Evolutionary conservation across 768 basidiomycete species (phyloP).

Genomic region (Suillus variegatus): DNA sequence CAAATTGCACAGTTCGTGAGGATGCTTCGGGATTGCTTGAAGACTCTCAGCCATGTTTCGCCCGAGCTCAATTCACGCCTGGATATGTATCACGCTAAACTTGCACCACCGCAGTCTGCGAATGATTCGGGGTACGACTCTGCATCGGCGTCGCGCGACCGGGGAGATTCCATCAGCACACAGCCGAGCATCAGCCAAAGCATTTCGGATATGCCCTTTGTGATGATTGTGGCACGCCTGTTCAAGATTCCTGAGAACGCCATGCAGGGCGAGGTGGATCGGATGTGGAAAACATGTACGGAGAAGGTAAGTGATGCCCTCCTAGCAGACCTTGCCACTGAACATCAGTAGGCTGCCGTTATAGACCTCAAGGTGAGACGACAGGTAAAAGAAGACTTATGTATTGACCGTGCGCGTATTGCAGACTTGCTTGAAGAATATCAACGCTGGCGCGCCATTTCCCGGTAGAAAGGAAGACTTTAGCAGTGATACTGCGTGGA

Average conservation of each 20-base stretch:
- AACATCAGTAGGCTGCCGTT: constrained; percentile 66
- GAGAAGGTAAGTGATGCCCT: constrained; percentile 60
- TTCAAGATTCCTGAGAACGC: constrained; percentile 75
- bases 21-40: constrained; percentile 80
- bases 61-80: constrained; percentile 81
- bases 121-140: constrained; percentile 72
- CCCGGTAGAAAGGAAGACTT: constrained; percentile 90
- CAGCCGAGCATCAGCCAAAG: constrained; percentile 41
- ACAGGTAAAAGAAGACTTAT: background rate
- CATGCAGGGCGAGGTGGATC: constrained; percentile 74
- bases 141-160: constrained; percentile 56
- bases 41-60: constrained; percentile 71
- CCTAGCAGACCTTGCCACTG: constrained; percentile 9
- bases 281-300: constrained; percentile 62
- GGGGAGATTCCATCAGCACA: constrained; percentile 47
- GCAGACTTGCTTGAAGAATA: constrained; percentile 88
- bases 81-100: constrained; percentile 81
- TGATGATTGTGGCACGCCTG: constrained; percentile 62
- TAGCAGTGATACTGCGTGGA: constrained; percentile 77
- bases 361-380: constrained; percentile 76
- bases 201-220: constrained; percentile 78
- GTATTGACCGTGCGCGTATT: constrained; percentile 1
- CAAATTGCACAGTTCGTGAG: constrained; percentile 90
- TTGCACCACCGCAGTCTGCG: constrained; percentile 61
- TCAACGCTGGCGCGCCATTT: constrained; percentile 80